Evolutionary conservation across 768 basidiomycete species (phyloP), one percentile per base, ranked within the genome.

Genomic region (Lenzites betulinus): DNA sequence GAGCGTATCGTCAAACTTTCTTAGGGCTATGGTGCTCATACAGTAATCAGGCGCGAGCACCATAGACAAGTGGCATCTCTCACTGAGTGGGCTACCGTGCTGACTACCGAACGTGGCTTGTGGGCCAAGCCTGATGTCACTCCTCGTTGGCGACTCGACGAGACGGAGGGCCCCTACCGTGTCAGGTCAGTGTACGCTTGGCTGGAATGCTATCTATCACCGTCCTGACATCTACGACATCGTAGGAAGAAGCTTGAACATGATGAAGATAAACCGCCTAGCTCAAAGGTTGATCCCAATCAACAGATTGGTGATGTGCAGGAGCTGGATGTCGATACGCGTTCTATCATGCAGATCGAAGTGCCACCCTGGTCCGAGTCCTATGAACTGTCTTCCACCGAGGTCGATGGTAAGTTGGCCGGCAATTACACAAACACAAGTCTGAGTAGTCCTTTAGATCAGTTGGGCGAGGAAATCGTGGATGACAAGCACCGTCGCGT

Each of bases 401-500:
- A 87, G 38, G 77, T 80, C 22, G 88, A 89, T 54, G 87, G 88
- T 87, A 58, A 53, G 43, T 11, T 5, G 1, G 39, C 54, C 44
- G 7, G 8, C 15, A 7, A 47, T 28, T 46, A 7, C 25, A 15
- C 18, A 23, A 2, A 7, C 7, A 1, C 23, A 58, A 56, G 47
- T 62, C 57, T 60, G 25, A 35, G 7, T n/a, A 35, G 30, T 39
- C 30, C 58, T 30, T 42, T 50, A 67, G 80, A 83, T 43, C 80
- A 85, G 46, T 74, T 92, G 28, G 79, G 81, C 3, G 92, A 95
- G 62, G 92, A 94, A 50, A 82, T 93, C 30, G 79, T 85, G 1
- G 94, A 95, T 47, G 93, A 96, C 73, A 96, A 93, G 68, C 88
- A 94, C 71, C 84, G 94, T 18, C 79, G 92, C 56, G 86, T 97